phyloP scores from a whole-genome alignment of 1,139 yeast genomes.

The Hemisphaericaspora xylanilytica region DNA sequence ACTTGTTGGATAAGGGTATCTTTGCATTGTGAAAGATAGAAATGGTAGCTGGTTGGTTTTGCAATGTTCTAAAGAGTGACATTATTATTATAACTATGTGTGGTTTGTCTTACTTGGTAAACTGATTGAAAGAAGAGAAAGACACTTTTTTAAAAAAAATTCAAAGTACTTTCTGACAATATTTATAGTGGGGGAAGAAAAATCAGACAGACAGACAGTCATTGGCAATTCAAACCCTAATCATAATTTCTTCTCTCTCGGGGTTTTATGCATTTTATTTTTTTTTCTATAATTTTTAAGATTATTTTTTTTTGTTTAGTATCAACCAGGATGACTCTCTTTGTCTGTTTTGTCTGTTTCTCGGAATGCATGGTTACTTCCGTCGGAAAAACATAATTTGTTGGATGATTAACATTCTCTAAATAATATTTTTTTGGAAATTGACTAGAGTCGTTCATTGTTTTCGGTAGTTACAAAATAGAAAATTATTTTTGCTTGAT shows the following conservation, averaged over 20 bases:
- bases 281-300: no score
- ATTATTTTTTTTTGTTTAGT: no score
- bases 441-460: neutral
- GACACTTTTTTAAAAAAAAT: neutral
- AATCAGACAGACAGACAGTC: neutral
- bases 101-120: no score
- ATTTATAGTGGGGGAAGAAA: neutral
- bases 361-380: no score
- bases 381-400: neutral
- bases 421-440: neutral
- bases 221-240: no score
- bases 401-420: neutral
- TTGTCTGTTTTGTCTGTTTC: neutral
- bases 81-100: slow-evolving; percentile 8
- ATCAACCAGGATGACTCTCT: neutral
- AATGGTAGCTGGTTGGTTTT: slow-evolving; percentile 43
- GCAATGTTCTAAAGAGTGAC: slow-evolving; percentile 40
- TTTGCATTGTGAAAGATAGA: slow-evolving; percentile 42
- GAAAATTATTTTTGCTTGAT: neutral
- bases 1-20: slow-evolving; percentile 32
- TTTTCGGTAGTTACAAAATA: neutral
- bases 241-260: no score
- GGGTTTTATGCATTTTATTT: no score
- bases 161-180: neutral
- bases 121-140: no score